Percentiles rank a stretch among this genome's conserved stretches.
phyloP scores from a whole-genome alignment of 176 grass and related monocot species.

The Bothriochloa decipiens region DNA sequence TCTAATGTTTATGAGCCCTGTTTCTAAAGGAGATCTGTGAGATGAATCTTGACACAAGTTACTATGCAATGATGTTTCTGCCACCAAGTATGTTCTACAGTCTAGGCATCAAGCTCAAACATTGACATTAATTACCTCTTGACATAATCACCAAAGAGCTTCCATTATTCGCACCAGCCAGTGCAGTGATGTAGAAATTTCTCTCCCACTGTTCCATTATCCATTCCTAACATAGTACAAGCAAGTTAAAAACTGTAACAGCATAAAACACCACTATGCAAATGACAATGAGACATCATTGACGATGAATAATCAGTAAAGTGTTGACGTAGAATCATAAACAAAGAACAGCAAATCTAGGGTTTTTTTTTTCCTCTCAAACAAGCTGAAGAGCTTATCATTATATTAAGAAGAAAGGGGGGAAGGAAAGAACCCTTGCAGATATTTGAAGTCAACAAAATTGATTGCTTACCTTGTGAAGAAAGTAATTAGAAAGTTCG shows the following conservation, averaged over 20 bases:
- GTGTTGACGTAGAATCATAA: neutral
- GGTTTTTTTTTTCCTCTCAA: neutral
- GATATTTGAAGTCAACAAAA: neutral
- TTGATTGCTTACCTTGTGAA: conserved; percentile 70
- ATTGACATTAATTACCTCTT: conserved; percentile 77
- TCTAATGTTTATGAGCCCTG: neutral
- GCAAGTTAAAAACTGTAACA: conserved; percentile 42
- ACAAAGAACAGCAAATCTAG: conserved; percentile 33
- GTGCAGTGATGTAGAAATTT: conserved; percentile 87
- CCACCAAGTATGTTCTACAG: conserved; percentile 29
- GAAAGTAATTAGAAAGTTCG: conserved; percentile 75
- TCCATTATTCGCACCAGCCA: conserved; percentile 75
- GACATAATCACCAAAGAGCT: conserved; percentile 96
- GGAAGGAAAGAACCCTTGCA: neutral
- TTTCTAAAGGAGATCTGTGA: neutral
- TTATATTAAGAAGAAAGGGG: neutral
- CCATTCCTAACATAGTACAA: conserved; percentile 73
- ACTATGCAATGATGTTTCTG: neutral
- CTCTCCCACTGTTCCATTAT: conserved; percentile 99
- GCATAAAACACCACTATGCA: conserved; percentile 24
- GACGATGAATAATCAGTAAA: conserved; percentile 14
- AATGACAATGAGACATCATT: conserved; percentile 21
- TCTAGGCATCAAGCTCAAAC: conserved; percentile 36
- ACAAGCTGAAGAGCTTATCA: neutral
- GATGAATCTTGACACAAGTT: neutral